Percentiles rank a stretch among this genome's conserved stretches.
Conservation (phyloP, 768 basidiomycete genomes). For the Lactarius tabidus region DNA sequence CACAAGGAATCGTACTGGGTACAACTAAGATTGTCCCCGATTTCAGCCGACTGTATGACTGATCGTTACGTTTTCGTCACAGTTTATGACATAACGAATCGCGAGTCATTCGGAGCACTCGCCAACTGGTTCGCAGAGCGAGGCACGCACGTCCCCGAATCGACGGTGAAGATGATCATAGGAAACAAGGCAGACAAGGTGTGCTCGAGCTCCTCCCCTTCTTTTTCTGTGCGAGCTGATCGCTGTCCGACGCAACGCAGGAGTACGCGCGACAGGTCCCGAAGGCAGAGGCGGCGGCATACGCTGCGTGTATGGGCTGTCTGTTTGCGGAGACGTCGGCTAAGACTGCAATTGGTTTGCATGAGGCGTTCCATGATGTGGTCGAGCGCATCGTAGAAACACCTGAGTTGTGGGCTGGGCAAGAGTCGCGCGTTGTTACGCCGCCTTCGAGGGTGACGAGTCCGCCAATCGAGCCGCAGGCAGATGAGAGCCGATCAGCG, state of each 20-base stretch:
- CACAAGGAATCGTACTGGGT: constrained; percentile 77
- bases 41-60: background rate
- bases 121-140: constrained; percentile 89
- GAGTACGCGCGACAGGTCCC: constrained; percentile 86
- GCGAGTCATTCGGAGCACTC: constrained; percentile 90
- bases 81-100: constrained; percentile 94
- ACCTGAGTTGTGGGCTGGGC: constrained; percentile 66
- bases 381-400: constrained; percentile 82
- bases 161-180: constrained; percentile 89
- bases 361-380: constrained; percentile 68
- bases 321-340: constrained; percentile 89
- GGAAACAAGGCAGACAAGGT: constrained; percentile 93
- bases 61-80: background rate
- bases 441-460: constrained; percentile 19
- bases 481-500: background rate
- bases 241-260: constrained; percentile 36
- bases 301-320: constrained; percentile 80
- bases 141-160: constrained; percentile 80
- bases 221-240: background rate
- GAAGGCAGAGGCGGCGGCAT: constrained; percentile 68
- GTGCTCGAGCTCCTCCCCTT: constrained; percentile 6
- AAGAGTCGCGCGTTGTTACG: constrained; percentile 26
- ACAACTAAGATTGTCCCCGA: constrained; percentile 14
- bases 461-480: background rate
- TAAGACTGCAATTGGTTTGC: constrained; percentile 81